Evolutionary conservation across 768 basidiomycete species (phyloP), one percentile per base, ranked within the genome.

Genomic region (Lactarius sp.): DNA sequence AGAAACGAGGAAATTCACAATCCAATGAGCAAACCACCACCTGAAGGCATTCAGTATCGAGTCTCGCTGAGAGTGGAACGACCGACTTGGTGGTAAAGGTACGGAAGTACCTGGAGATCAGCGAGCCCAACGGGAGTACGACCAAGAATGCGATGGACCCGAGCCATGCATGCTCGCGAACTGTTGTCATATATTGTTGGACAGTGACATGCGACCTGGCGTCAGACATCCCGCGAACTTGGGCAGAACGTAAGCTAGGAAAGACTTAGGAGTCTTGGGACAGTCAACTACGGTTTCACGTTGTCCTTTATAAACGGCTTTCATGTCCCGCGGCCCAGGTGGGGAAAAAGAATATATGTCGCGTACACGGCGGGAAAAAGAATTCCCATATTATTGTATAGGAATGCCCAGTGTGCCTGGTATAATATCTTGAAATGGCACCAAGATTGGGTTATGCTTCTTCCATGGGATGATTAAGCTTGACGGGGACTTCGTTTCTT

Each of bases 1-100:
- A 22, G 71, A 49, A 27, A 73, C 22, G 31, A 69, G 33, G 31
- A 64, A 63, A 55, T 73, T 73, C 51, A 69, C 55, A n/a, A 69
- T 55, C 65, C 65, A 71, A 49, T 74, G 73, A 8, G 47, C 64
- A 22, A 56, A 67, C 53, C 71, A 72, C 73, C 73, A 74, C 14
- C 64, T 66, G 18, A 49, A 20, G 47, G 22, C 22, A 49, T 5
- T 49, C 47, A 49, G 22, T 49, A 27, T 22, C 47, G 13, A 5
- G 12, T 49, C 22, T 12, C 12, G 47, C 4, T n/a, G 6, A 18
- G 57, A 52, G 42, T 12, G 16, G 12, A n/a, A 36, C 18, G 13
- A 44, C 60, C 13, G 42, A 60, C 62, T 56, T 51, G 22, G 57
- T 65, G 2, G 63, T 66, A 39, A 69, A 66, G 18, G 70, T 73